Base-by-base conservation (phyloP, 257 asterid genomes). In the Mentha longifolia region DNA sequence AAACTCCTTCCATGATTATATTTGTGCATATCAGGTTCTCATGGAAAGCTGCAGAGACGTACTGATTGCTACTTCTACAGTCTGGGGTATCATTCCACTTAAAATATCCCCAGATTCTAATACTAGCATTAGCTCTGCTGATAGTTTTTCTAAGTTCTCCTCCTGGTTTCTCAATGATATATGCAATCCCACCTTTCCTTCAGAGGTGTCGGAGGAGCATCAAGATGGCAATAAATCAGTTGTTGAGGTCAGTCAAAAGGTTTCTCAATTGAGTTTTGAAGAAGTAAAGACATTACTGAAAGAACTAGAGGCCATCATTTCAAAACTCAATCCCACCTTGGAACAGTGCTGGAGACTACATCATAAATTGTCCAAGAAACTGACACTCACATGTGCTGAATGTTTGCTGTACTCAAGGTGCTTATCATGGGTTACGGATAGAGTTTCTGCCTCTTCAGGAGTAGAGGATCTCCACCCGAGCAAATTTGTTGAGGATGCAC, bases 1-100 rank as follows among this genome's bases (percentile, higher is more conserved):
- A 72, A 79, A 78, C 61, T 65, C 76, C 66, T 87, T 83, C 78
- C 88, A 74, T 79, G 97, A 94, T 78, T 88, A 89, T 78, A 86
- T 94, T 74, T 85, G 82, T 83, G 93, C 98, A 30, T 94, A 88
- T 81, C 97, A 94, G 85, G 84, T 82, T 77, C 90, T 94, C 75
- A 59, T 91, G 82, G 90, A 77, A 77, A 85, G 80, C 81, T 91
- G 96, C 81, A 85, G 79, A 81, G 83, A 58, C 74, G 72, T 84
- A 49, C 76, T 94, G 50, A 63, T 88, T 70, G 82, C 81, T 66
- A 78, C 84, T 59, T 76, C 81, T 57, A 86, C 82, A 82, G 75
- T 55, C 47, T 78, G 84, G 80, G 99, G 95, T 73, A 78, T 81
- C 70, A 77, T 88, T 86, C 97, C 98, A 9, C 74, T 84, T 49